Evolutionary conservation across 2,329 filamentous ascomycete genomes (phyloP).

Genomic region (Delphinella strobiligena): DNA sequence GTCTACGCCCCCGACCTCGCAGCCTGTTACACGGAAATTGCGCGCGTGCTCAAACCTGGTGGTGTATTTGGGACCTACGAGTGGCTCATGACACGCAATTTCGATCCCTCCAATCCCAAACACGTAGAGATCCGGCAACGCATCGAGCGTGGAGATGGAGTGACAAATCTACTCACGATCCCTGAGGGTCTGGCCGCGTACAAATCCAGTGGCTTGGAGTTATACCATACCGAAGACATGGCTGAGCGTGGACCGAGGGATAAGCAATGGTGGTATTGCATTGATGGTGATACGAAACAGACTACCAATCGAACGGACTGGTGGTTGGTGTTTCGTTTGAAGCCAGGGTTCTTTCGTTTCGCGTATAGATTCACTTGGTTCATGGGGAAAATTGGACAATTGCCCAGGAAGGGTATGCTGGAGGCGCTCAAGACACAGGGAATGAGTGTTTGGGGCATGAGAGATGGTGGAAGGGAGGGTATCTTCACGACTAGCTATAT

Average conservation of each 20-base stretch:
- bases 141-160: constrained; percentile 92
- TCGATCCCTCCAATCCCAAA: constrained; percentile 74
- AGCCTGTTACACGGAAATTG: constrained; percentile 88
- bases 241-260: constrained; percentile 61
- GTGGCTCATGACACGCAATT: constrained; percentile 95
- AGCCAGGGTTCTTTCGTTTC: constrained; percentile 60
- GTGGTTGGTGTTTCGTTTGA: constrained; percentile 67
- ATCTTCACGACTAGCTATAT: constrained; percentile 99
- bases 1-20: constrained; percentile 84
- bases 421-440: constrained; percentile 91
- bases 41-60: constrained; percentile 91
- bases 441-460: constrained; percentile 68
- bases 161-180: constrained; percentile 91
- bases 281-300: constrained; percentile 74
- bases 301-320: constrained; percentile 62
- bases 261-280: constrained; percentile 90
- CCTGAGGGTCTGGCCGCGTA: constrained; percentile 71
- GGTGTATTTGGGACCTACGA: constrained; percentile 95
- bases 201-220: constrained; percentile 72
- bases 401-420: constrained; percentile 73
- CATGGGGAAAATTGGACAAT: constrained; percentile 54
- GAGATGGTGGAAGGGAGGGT: constrained; percentile 74
- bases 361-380: constrained; percentile 66
- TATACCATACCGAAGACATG: constrained; percentile 76
- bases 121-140: constrained; percentile 89